Evolutionary conservation across 2,329 filamentous ascomycete species (phyloP).

Genomic region (Aspergillus carbonarius): DNA sequence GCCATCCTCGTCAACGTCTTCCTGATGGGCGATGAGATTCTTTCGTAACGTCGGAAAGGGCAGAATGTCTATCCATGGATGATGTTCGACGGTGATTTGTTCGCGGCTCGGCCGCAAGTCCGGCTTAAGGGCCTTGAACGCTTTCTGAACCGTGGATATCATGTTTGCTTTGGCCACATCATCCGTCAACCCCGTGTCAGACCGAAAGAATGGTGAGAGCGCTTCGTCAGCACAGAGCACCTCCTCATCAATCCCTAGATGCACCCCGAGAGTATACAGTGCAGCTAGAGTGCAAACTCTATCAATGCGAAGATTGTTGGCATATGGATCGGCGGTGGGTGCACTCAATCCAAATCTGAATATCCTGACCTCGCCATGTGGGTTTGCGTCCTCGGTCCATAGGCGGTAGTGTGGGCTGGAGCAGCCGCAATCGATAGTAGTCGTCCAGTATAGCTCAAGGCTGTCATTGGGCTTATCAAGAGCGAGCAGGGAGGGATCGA

Average conservation of each 20-base stretch:
- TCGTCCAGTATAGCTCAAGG: conserved; percentile 11
- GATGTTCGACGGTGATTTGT: conserved; percentile 21
- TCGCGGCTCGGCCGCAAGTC: conserved; percentile 20
- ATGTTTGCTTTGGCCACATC: conserved; percentile 8
- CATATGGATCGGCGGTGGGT: conserved; percentile 22
- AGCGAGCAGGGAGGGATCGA: conserved; percentile 8
- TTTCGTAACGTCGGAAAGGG: conserved; percentile 20
- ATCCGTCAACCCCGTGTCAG: background rate
- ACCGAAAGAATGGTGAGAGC: conserved; percentile 29
- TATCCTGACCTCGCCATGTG: conserved; percentile 9
- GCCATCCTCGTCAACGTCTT: conserved; percentile 20
- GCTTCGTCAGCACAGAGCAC: conserved; percentile 25
- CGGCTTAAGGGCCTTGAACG: conserved; percentile 20
- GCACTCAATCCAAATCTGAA: conserved; percentile 14
- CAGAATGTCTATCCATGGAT: conserved; percentile 21
- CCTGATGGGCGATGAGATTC: conserved; percentile 15
- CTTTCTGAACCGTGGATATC: conserved; percentile 12
- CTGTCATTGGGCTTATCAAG: conserved; percentile 3
- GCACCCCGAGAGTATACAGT: conserved; percentile 15
- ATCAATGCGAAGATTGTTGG: conserved; percentile 29
- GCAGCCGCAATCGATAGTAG: conserved; percentile 16
- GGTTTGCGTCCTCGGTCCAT: conserved; percentile 4
- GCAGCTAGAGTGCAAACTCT: conserved; percentile 27
- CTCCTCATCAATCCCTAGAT: conserved; percentile 26
- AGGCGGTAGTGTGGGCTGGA: conserved; percentile 16